Evolutionary conservation across 805 yeast genomes (phyloP).

Genomic region (Candida cerambycidarum): DNA sequence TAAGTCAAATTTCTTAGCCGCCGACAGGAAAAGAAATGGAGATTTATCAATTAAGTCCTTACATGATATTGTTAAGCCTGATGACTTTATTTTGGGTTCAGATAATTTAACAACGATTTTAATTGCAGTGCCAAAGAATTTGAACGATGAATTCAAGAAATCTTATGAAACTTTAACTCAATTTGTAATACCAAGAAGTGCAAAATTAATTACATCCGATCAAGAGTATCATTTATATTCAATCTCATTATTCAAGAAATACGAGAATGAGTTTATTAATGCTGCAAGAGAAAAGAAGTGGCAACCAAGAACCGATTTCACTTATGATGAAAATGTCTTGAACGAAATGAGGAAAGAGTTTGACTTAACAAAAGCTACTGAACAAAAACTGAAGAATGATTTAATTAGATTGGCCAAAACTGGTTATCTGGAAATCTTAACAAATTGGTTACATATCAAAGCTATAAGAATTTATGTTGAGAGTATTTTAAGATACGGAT

Average conservation of each 20-base stretch:
- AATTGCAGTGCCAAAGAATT: slow-evolving; percentile 78
- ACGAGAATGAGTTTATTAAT: slow-evolving; percentile 62
- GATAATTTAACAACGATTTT: slow-evolving; percentile 86
- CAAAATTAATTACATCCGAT: slow-evolving; percentile 68
- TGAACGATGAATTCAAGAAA: slow-evolving; percentile 58
- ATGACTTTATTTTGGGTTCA: slow-evolving; percentile 79
- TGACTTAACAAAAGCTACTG: slow-evolving; percentile 70
- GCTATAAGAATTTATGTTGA: slow-evolving; percentile 87
- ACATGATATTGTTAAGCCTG: slow-evolving; percentile 82
- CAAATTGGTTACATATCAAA: slow-evolving; percentile 89
- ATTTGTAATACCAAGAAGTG: slow-evolving; percentile 92
- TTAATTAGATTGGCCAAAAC: slow-evolving; percentile 79
- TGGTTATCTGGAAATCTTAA: slow-evolving; percentile 83
- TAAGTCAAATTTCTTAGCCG: slow-evolving; percentile 77
- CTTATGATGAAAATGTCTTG: slow-evolving; percentile 74
- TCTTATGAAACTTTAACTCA: slow-evolving; percentile 73
- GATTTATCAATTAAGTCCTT: slow-evolving; percentile 88
- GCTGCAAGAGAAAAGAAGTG: slow-evolving; percentile 82
- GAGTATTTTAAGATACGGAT: slow-evolving; percentile 90
- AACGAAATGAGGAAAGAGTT: slow-evolving; percentile 76
- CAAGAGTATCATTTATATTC: slow-evolving; percentile 70
- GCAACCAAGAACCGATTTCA: slow-evolving; percentile 85
- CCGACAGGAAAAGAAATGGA: slow-evolving; percentile 91
- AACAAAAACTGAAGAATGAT: slow-evolving; percentile 72
- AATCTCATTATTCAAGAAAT: slow-evolving; percentile 84